phyloP scores from a whole-genome alignment of 768 basidiomycete species.

The Sarcomyxa edulis region DNA sequence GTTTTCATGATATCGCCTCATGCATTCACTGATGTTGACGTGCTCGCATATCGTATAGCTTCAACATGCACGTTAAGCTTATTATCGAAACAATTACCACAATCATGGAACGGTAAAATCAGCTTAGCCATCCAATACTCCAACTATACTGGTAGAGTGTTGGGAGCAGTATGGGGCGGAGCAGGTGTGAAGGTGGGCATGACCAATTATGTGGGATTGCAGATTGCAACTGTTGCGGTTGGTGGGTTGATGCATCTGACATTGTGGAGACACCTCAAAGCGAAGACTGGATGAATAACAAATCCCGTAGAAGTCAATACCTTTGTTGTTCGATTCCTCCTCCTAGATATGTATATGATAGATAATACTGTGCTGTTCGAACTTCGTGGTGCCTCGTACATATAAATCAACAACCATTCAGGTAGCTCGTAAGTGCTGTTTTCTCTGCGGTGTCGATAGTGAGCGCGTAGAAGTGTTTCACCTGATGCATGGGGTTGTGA shows the following conservation, averaged over 20 bases:
- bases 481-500: too few species aligned
- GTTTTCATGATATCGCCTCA: too few species aligned
- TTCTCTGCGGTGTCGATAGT: conserved; percentile 49
- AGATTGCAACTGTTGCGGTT: conserved; percentile 55
- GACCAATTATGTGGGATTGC: conserved; percentile 51
- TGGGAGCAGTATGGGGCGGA: conserved; percentile 66
- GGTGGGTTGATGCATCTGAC: conserved; percentile 48
- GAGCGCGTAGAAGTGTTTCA: conserved; percentile 45
- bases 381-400: too few species aligned
- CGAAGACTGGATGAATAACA: conserved; percentile 60
- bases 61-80: conserved; percentile 64
- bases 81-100: conserved; percentile 64
- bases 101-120: conserved; percentile 51
- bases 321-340: too few species aligned
- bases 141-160: conserved; percentile 60
- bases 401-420: conserved; percentile 27
- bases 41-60: too few species aligned
- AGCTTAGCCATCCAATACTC: conserved; percentile 63
- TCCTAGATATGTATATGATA: too few species aligned
- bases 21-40: too few species aligned
- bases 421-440: conserved; percentile 34
- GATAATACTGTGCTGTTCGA: too few species aligned
- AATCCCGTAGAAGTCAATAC: too few species aligned
- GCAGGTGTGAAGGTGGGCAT: conserved; percentile 57
- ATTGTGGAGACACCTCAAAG: conserved; percentile 61